Evolutionary conservation across 305 asterid species (phyloP).

Genomic region (Fraxinus velutina): DNA sequence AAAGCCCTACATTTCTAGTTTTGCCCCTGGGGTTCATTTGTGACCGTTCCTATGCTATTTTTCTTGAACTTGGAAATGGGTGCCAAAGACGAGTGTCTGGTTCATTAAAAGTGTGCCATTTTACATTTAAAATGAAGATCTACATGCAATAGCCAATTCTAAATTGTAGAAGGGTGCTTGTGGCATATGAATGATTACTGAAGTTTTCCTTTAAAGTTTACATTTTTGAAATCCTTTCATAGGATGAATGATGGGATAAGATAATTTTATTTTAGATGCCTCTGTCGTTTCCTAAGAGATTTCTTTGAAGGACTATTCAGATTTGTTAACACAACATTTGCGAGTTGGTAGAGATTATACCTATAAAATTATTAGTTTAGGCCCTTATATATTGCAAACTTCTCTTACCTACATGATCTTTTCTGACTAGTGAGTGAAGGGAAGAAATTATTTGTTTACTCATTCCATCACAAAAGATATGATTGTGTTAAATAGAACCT

Average conservation of each 20-base stretch:
- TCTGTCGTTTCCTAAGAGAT: not conserved
- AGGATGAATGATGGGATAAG: not conserved
- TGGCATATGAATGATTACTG: not conserved
- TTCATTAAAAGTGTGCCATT: not conserved
- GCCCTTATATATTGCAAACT: not conserved
- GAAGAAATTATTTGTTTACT: not conserved
- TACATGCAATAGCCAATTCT: not conserved
- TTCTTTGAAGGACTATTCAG: not conserved
- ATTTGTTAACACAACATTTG: not conserved
- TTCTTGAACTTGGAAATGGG: not conserved
- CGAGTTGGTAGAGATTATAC: not conserved
- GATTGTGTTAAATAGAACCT: not conserved
- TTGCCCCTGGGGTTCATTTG: not conserved
- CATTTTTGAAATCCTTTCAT: not conserved
- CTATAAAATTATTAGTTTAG: not conserved
- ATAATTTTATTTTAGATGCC: not conserved
- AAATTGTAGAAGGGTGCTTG: not conserved
- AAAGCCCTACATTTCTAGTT: not conserved
- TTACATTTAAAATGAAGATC: not conserved
- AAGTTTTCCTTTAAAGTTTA: not conserved
- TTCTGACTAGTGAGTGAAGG: not conserved
- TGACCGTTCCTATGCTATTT: not conserved
- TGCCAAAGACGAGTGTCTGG: not conserved
- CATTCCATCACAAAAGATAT: not conserved
- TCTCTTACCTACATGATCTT: not conserved